Base-by-base conservation (phyloP, 2,329 filamentous ascomycete genomes). In the Periconia macrospinosa region DNA sequence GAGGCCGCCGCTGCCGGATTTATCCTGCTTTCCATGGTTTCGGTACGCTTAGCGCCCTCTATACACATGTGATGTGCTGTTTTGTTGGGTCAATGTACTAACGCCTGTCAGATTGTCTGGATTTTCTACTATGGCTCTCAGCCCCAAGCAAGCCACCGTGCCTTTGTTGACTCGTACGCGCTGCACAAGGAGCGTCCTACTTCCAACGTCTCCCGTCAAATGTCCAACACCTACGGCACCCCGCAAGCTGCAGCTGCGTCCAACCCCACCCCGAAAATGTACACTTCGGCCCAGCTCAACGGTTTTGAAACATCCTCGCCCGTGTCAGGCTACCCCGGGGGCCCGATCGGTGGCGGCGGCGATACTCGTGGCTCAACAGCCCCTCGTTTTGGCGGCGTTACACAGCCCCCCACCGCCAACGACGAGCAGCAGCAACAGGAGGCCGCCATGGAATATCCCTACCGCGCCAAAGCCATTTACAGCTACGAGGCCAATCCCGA, bases 91-190 rank as follows among this genome's bases (percentile, higher is more conserved):
- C 19, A 2, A 17, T 42, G 19, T 7, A n/a, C 46, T 41, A 18
- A 42, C 23, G 23, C 15, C 30, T 19, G 14, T 10, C 37, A 97
- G 92, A 90, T 96, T 65, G 85, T 97, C 55, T 99, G 94, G 94
- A 96, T 97, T 64, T 96, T 97, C 77, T 97, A 97, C 81, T 99
- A 97, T 69, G 94, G 94, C 67, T 96, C 93, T 2, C 89, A 92
- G 17, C 92, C 93, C 1, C 90, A 91, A 41, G 90, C 92, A 15
- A 85, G 88, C 50, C 90, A 92, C 59, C 90, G 93, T 66, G 88
- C 91, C 53, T 96, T 95, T 73, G 89, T 97, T 65, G 94, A 99
- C 77, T 96, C 93, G 0, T 97, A 97, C 70, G 92, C 94, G 46
- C 83, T 97, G 19, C 86, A 94, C 78, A 97, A 97, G 78, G 92